Evolutionary conservation across 257 asterid species (phyloP).

Genomic region (Solanum bukasovii): DNA sequence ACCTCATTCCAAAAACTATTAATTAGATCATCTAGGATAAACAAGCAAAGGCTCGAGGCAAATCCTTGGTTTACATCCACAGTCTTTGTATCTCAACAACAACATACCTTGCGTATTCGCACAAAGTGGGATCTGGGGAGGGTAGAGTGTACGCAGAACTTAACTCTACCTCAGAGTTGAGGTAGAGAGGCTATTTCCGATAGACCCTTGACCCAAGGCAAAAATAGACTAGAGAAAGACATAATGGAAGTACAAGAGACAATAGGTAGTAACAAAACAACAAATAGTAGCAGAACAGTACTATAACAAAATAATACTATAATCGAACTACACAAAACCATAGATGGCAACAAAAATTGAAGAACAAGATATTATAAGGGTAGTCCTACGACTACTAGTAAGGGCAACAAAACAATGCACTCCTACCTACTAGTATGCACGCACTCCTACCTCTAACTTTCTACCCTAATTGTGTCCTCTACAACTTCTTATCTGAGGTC

Average conservation of each 20-base stretch:
- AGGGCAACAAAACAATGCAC: neutral
- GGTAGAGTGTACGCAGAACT: too few species aligned
- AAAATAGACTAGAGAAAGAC: too few species aligned
- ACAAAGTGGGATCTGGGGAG: too few species aligned
- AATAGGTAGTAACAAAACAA: too few species aligned
- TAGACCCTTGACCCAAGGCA: too few species aligned
- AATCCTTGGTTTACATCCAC: neutral
- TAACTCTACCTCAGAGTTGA: too few species aligned
- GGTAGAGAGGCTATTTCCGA: too few species aligned
- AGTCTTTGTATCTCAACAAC: neutral
- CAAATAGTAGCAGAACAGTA: too few species aligned
- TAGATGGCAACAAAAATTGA: neutral
- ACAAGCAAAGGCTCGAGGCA: neutral
- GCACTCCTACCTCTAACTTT: neutral
- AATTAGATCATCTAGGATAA: neutral
- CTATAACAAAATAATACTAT: too few species aligned
- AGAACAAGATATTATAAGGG: neutral
- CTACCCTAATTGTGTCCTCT: neutral
- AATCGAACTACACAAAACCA: too few species aligned
- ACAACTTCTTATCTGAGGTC: neutral
- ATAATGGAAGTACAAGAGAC: too few species aligned
- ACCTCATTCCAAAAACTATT: neutral
- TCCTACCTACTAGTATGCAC: neutral
- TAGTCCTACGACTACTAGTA: neutral
- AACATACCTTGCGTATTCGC: too few species aligned